A percentile compares a stretch with the other conserved stretches of the same genome.
Evolutionary conservation across 768 basidiomycete species (phyloP).

Genomic region (Termitomyces sp.): DNA sequence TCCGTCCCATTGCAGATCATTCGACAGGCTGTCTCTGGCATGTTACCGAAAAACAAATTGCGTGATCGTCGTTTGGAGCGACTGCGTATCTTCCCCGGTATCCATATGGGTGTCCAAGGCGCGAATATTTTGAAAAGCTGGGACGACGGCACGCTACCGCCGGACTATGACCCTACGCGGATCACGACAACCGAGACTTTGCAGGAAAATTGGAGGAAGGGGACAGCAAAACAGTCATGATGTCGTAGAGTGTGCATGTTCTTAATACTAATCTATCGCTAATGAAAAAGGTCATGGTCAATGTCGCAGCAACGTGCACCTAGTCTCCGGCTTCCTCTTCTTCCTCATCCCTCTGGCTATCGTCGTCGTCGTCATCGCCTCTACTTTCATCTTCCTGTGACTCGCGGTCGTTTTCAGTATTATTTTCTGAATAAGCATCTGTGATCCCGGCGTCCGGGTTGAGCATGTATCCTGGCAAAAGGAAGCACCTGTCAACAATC

Average conservation of each 20-base stretch:
- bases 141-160: slow-evolving; percentile 71
- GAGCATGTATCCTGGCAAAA: background rate
- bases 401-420: background rate
- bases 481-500: background rate
- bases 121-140: slow-evolving; percentile 77
- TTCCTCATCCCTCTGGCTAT: slow-evolving; percentile 2
- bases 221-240: slow-evolving; percentile 4
- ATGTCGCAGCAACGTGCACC: background rate
- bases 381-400: background rate
- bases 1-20: slow-evolving; percentile 63
- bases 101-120: slow-evolving; percentile 71
- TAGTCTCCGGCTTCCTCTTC: background rate
- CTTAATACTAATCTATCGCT: slow-evolving; percentile 1
- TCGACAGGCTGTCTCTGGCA: slow-evolving; percentile 91
- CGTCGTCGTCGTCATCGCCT: slow-evolving; percentile 1
- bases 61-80: slow-evolving; percentile 84
- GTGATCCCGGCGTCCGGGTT: background rate
- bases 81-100: slow-evolving; percentile 80
- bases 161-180: slow-evolving; percentile 36
- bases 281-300: background rate
- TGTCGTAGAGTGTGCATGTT: slow-evolving; percentile 2
- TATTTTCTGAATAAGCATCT: background rate
- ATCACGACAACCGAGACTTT: slow-evolving; percentile 35
- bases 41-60: slow-evolving; percentile 98
- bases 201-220: slow-evolving; percentile 24